phyloP scores from a whole-genome alignment of 805 yeast genomes.

The Candida multigemmis region DNA sequence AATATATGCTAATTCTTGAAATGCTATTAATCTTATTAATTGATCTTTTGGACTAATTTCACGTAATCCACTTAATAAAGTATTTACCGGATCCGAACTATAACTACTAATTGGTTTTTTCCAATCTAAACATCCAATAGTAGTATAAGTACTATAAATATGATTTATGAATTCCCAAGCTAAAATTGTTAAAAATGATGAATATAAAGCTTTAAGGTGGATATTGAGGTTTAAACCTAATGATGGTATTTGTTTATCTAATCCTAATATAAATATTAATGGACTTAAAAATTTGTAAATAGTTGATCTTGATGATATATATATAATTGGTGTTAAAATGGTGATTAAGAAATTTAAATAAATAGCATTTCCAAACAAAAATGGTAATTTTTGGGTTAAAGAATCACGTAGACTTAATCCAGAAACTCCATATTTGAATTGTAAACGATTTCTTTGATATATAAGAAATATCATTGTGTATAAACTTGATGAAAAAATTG shows the following conservation, averaged over 20 bases:
- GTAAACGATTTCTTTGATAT: conserved; percentile 47
- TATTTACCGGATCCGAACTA: conserved; percentile 53
- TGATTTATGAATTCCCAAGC: conserved; percentile 51
- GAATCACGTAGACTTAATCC: conserved; percentile 30
- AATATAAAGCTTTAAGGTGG: conserved; percentile 16
- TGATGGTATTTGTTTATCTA: conserved; percentile 34
- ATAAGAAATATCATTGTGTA: conserved; percentile 45
- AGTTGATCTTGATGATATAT: conserved; percentile 28
- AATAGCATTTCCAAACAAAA: conserved; percentile 28
- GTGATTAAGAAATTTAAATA: conserved; percentile 18
- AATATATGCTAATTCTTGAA: conserved; percentile 65
- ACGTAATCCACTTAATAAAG: conserved; percentile 55
- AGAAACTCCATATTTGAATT: conserved; percentile 36
- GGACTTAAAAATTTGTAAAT: conserved; percentile 29
- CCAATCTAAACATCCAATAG: conserved; percentile 65
- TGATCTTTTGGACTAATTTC: conserved; percentile 31
- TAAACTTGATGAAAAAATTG: conserved; percentile 27
- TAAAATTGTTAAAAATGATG: conserved; percentile 25
- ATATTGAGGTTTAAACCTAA: conserved; percentile 20
- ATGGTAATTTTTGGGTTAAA: conserved; percentile 15
- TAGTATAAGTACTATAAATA: conserved; percentile 54
- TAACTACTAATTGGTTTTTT: conserved; percentile 51
- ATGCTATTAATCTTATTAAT: conserved; percentile 49
- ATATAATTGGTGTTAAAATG: conserved; percentile 27
- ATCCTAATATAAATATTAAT: conserved; percentile 17